A percentile compares a stretch with the other conserved stretches of the same genome.
Evolutionary conservation across 768 basidiomycete species (phyloP).

Genomic region (Mycena vitilis): DNA sequence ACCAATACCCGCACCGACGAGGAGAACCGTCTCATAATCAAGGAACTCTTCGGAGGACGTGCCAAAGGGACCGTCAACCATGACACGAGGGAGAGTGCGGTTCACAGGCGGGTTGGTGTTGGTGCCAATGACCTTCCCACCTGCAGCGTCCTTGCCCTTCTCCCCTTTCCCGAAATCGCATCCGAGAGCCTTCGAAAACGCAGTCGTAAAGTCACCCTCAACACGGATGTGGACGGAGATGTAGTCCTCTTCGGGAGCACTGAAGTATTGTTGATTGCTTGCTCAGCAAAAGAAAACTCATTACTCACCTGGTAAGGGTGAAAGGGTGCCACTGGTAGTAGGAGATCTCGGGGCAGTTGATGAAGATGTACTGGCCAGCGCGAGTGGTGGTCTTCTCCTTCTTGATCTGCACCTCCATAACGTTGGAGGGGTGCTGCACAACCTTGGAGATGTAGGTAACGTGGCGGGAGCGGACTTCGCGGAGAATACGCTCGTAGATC

Average conservation of each 20-base stretch:
- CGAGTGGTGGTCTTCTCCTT: conserved; percentile 89
- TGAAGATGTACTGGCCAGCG: conserved; percentile 95
- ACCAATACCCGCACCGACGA: conserved; percentile 96
- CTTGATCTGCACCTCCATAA: conserved; percentile 97
- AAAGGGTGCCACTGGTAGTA: conserved; percentile 99
- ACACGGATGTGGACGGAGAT: conserved; percentile 94
- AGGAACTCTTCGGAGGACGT: conserved; percentile 92
- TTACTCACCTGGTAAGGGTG: conserved; percentile 82
- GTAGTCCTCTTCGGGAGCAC: conserved; percentile 96
- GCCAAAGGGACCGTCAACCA: conserved; percentile 98
- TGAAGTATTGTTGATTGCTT: conserved; percentile 40
- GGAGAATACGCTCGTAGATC: conserved; percentile 89
- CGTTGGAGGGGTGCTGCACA: conserved; percentile 94
- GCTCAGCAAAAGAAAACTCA: background rate
- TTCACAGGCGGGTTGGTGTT: conserved; percentile 72
- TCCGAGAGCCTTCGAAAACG: conserved; percentile 84
- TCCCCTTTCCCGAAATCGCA: conserved; percentile 72
- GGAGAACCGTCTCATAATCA: conserved; percentile 88
- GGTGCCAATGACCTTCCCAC: conserved; percentile 78
- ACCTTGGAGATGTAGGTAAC: conserved; percentile 94
- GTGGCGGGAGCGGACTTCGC: conserved; percentile 92
- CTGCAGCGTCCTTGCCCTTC: conserved; percentile 50
- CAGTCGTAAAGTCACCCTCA: conserved; percentile 88
- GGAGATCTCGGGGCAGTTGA: conserved; percentile 89
- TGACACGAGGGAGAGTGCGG: conserved; percentile 86